Conservation (phyloP, 768 basidiomycete species). For the Auricularia sp. region DNA sequence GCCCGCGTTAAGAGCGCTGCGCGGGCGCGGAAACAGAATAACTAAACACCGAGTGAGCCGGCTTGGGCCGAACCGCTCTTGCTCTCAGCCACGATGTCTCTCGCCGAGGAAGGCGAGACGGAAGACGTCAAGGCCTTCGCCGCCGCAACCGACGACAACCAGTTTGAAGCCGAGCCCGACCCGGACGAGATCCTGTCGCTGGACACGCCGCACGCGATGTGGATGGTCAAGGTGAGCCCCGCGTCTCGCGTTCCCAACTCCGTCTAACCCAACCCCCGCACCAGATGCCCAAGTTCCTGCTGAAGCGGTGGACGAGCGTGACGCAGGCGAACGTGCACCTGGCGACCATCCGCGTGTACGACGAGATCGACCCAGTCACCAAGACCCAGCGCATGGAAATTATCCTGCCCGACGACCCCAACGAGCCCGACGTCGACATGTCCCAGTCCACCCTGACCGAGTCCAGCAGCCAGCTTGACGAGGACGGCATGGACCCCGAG, state of each 20-base stretch:
- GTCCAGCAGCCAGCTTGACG: not conserved
- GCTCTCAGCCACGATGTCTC: no score
- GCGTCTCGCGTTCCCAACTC: no score
- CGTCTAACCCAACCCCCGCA: not conserved
- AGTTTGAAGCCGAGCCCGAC: conserved; percentile 49
- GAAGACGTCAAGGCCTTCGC: no score
- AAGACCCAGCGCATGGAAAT: conserved; percentile 50
- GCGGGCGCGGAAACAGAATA: no score
- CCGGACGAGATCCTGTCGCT: conserved; percentile 78
- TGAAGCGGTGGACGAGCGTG: conserved; percentile 77
- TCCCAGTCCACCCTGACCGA: not conserved
- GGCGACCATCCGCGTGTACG: conserved; percentile 76
- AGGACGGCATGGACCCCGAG: not conserved
- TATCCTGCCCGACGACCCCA: conserved; percentile 47
- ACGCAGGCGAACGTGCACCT: conserved; percentile 68
- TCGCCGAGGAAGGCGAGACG: no score
- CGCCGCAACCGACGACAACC: not conserved
- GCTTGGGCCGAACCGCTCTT: no score
- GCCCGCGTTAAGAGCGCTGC: no score
- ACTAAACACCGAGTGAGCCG: no score
- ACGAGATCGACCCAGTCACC: conserved; percentile 29
- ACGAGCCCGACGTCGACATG: conserved; percentile 8
- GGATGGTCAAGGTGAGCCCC: conserved; percentile 66
- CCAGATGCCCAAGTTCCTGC: conserved; percentile 77
- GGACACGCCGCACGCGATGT: conserved; percentile 65